Evolutionary conservation across 495 filamentous ascomycete species (phyloP), one percentile per base, ranked within the genome.

Genomic region (Opeltia flavorubescens): DNA sequence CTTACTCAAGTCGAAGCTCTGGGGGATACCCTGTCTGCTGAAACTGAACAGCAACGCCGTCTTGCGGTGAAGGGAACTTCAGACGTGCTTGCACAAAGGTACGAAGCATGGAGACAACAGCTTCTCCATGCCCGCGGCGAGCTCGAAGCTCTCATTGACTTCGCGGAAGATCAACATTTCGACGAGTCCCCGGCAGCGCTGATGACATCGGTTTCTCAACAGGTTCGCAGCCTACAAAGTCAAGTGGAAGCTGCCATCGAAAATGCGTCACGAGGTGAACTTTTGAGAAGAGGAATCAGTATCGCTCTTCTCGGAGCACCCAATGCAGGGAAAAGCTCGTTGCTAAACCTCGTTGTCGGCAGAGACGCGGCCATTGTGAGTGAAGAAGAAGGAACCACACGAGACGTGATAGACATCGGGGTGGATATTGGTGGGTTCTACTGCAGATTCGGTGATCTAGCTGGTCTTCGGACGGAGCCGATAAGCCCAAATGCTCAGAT

Each of bases 141-240:
- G 63, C 70, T 96, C 42, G 91, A 98, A 60, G 91, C 91, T 1
- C 64, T 96, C 48, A 96, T 98, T 56, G 91, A 98, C 59, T 98
- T 98, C 61, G 81, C 83, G 1, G 91, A 98, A 62, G 93, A 96
- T 56, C 89, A 96, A 63, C 81, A 94, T 66, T 95, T 98, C 52
- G 89, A 95, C 46, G 87, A 94, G 56, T 82, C 85, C 1, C 83
- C 87, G 0, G 65, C 69, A 5, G 76, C 81, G 47, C 67, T 96
- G 25, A 69, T 87, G 4, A 56, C 52, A 2, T 84, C 76, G 26
- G 85, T 94, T 23, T 72, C 77, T 18, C 54, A 46, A 11, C 75
- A 85, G 52, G 76, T 94, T 8, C 52, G 58, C 12, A 59, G 53
- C 3, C 71, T 98, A 40, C 62, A 69, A 43, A 54, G 62, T 31